Evolutionary conservation across 2,329 filamentous ascomycete species (phyloP), one percentile per base, ranked within the genome.

Genomic region (Neonectria coccinea): DNA sequence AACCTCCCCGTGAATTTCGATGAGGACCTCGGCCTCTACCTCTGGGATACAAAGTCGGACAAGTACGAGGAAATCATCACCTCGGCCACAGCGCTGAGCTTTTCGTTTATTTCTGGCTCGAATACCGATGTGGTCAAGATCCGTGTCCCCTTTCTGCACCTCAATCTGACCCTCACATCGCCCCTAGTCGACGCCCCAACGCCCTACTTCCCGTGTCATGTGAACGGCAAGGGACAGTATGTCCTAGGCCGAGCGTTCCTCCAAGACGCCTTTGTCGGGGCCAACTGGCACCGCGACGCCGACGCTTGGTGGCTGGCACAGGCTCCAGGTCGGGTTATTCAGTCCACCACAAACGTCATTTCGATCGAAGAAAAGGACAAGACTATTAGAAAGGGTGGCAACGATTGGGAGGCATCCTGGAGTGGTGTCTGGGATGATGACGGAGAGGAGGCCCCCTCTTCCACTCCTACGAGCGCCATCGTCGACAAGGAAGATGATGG

Each of bases 241-340:
- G 22, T 22, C 22, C 22, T 22, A 22, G 22, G 22, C 22, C 22
- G 22, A 22, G 22, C 5, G 1, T 84, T 84, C 64, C 73, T 84
- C 1, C 83, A 85, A 65, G 82, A 82, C 29, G 81, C 82, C 4
- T 84, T 84, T 47, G 59, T 84, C 0, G 81, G 78, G 4, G 78
- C 77, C 7, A 80, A 82, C 64, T 82, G 78, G 77, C 72, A 74
- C 22, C 52, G 12, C 7, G 20, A 51, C 5, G 48, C 75, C 68
- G 16, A 57, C 7, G 51, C 36, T 0, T 69, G 66, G 67, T 70
- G 67, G 67, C 2, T 70, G 42, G 64, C 67, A 0, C 66, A 70
- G 20, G 66, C 67, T 1, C 67, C 66, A 2, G 66, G 66, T 8
- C 54, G 64, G 44, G 31, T 41, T 6, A 52, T 66, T 3, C 65